A percentile compares a stretch with the other conserved stretches of the same genome.
phyloP scores from a whole-genome alignment of 192 early-diverging fungal genomes.

The Obelidium mucronatum region DNA sequence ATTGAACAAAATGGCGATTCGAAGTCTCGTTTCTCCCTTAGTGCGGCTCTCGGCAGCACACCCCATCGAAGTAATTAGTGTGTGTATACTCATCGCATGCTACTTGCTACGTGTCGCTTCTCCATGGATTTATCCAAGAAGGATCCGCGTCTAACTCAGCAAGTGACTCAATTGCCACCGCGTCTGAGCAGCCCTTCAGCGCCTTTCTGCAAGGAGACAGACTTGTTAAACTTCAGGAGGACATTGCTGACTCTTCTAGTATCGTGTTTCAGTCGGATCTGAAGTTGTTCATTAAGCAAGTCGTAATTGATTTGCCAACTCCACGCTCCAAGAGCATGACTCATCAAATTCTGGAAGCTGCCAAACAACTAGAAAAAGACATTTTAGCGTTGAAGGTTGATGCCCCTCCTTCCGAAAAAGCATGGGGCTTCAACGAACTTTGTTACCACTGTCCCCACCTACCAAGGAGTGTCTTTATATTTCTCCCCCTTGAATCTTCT shows the following conservation, averaged over 20 bases:
- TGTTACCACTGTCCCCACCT: constrained; percentile 17
- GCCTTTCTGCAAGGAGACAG: constrained; percentile 10
- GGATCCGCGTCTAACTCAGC: constrained; percentile 39
- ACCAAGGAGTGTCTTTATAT: constrained; percentile 25
- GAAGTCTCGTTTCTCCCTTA: constrained; percentile 27
- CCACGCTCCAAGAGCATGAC: not conserved
- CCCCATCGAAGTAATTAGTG: constrained; percentile 82
- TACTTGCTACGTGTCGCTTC: constrained; percentile 80
- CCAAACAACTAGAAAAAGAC: constrained; percentile 7
- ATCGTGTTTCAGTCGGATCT: constrained; percentile 25
- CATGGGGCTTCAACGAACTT: not conserved
- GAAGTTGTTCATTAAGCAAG: constrained; percentile 18
- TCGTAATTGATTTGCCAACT: constrained; percentile 16
- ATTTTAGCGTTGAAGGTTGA: constrained; percentile 15
- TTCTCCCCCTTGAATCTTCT: constrained; percentile 11
- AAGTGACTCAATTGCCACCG: not conserved
- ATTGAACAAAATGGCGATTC: not conserved
- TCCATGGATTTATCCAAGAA: constrained; percentile 58
- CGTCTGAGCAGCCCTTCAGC: constrained; percentile 1
- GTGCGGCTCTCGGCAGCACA: constrained; percentile 57
- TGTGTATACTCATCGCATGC: constrained; percentile 73
- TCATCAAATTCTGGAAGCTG: constrained; percentile 9
- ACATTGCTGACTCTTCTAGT: not conserved
- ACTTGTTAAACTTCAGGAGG: constrained; percentile 25
- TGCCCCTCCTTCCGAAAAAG: not conserved